Evolutionary conservation across 2,329 filamentous ascomycete species (phyloP), one percentile per base, ranked within the genome.

Genomic region (Gnomoniopsis sp.): DNA sequence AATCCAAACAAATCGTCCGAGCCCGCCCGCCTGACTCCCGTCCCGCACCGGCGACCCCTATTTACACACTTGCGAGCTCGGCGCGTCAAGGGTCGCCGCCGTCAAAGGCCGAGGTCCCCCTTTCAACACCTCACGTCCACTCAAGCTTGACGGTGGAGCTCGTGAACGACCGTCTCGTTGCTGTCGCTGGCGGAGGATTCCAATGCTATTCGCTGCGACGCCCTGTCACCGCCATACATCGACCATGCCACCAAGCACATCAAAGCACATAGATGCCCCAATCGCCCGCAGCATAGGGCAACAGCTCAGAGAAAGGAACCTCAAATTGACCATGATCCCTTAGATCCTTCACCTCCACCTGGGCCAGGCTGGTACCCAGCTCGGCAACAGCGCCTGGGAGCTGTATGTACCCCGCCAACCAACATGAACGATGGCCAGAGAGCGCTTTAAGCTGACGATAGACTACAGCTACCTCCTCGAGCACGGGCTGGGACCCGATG

Each of bases 311-410:
- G 12, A 15, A 15, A 41, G 43, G 14, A 21, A 23, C n/a, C 17
- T 26, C 47, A 51, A 48, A 47, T 61, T 57, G 54, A 65, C 58
- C 19, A 43, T 47, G 33, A 34, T 21, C 36, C 36, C 57, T 56
- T 63, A 86, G 83, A 80, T 86, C 75, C 78, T 86, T 75, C 83
- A 86, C 75, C 76, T 86, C 71, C 83, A 86, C 72, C 73, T 86
- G 68, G 83, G 83, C 73, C 83, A 89, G 80, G 87, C 87, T 77
- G 87, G 87, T 77, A 84, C 81, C 71, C 87, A 89, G 83, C 85
- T 89, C 64, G 87, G 87, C 71, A 88, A 88, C 80, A 87, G 85
- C 72, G 87, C 87, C 68, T 89, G 87, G 87, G 87, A 89, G 77
- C 85, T 89, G 87, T 89, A 83, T 71, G 86, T 79, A 64, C 57